Base-by-base conservation (phyloP, 805 yeast species). In the Soucietia sequanensis region DNA sequence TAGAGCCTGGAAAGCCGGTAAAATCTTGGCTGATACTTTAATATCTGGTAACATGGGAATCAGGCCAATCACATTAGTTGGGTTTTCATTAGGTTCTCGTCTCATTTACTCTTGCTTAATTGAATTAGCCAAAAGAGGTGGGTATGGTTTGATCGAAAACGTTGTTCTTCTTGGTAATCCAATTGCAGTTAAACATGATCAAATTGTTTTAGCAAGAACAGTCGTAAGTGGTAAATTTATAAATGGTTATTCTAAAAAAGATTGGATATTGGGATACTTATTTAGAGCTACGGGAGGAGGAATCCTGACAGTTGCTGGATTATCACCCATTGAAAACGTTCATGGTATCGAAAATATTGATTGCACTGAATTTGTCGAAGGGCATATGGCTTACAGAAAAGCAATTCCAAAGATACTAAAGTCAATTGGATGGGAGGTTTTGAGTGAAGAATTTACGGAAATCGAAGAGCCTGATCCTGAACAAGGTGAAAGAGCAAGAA, bases 241-340 rank as follows among this genome's bases (percentile, higher is more conserved):
- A 20, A 93, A 88, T 59, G 98, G 96, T 0, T 93, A 78, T 56
- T 86, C 96, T 2, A 76, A 80, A 44, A 88, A 84, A 48, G 99
- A 93, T 65, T 93, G 99, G 99, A 84, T 93, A 45, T 69, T 93
- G 37, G 98, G 98, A 0, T 93, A 93, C 59, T 62, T 93, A 20
- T 93, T 91, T 64, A 73, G 99, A 46, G 99, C 98, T 2, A 89
- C 98, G 0, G 80, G 93, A 39, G 97, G 98, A 39, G 98, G 98
- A 0, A 68, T 93, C 29, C 82, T 84, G 50, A 75, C 87, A n/a
- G 93, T 93, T 28, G 89, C 91, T 4, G 99, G 99, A 0, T 68
- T 93, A 19, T 81, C 95, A 0, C 82, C 90, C 4, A 74, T 91
- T 23, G 81, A 78, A 28, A 51, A 53, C 14, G 63, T 78, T 14